Conservation (phyloP, 2,329 filamentous ascomycete genomes). For the Phaeosphaeriaceae sp. region DNA sequence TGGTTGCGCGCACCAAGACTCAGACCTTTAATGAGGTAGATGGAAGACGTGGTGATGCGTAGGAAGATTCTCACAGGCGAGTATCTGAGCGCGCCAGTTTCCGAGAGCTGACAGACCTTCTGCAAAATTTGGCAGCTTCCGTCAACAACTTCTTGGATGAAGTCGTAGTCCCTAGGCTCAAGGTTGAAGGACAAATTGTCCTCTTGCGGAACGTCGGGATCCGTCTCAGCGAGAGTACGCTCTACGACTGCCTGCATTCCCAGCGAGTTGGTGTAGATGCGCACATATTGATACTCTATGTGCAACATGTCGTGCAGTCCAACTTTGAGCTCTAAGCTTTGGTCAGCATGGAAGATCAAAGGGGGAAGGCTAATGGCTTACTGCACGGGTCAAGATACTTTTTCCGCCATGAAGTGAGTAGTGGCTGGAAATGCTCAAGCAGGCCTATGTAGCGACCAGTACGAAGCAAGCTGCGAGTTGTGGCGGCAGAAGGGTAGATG, state of each 20-base stretch:
- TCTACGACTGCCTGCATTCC: conserved; percentile 66
- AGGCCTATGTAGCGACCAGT: conserved; percentile 60
- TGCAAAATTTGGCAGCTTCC: conserved; percentile 60
- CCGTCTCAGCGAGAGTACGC: conserved; percentile 54
- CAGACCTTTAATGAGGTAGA: conserved; percentile 61
- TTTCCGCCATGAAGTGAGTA: conserved; percentile 50
- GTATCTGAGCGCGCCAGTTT: conserved; percentile 57
- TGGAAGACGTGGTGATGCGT: conserved; percentile 62
- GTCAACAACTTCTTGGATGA: conserved; percentile 64
- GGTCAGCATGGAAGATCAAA: conserved; percentile 2
- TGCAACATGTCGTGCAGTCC: conserved; percentile 57
- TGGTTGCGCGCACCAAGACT: conserved; percentile 59
- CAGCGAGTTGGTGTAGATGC: conserved; percentile 56
- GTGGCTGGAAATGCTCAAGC: conserved; percentile 54
- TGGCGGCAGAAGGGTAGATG: conserved; percentile 56
- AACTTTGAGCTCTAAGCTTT: conserved; percentile 38
- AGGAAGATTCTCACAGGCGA: conserved; percentile 62
- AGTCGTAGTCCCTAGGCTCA: conserved; percentile 60
- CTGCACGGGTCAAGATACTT: conserved; percentile 49
- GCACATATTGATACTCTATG: conserved; percentile 59
- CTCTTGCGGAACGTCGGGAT: conserved; percentile 46
- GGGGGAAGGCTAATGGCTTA: conserved; percentile 17
- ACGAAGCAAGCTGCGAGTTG: conserved; percentile 50
- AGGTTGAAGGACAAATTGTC: conserved; percentile 53
- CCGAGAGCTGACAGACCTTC: conserved; percentile 57